Evolutionary conservation across 805 yeast species (phyloP), one percentile per base, ranked within the genome.

Genomic region (Lipomyces spencermartinsiae): DNA sequence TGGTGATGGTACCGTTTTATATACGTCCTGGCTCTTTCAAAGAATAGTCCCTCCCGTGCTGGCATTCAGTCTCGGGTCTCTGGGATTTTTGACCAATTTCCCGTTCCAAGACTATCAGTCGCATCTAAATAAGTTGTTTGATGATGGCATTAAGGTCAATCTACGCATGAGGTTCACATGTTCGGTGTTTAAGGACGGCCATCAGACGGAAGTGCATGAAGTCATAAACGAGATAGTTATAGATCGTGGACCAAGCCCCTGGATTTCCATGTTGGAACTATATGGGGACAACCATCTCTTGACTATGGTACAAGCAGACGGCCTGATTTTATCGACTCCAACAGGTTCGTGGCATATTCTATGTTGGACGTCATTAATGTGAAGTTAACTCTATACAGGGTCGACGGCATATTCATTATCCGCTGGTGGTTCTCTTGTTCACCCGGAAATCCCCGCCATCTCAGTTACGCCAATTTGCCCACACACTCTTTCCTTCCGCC

Each of bases 381-480:
- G 34, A 16, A 1, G 16, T 34, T 53, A 53, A 53, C n/a, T 25
- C n/a, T 25, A 4, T 3, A 4, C 22, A 53, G 98, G 98, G 0
- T 92, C 97, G 1, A 93, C 98, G 0, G 98, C 98, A 0, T 93
- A 93, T 78, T 92, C 97, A 1, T 82, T 94, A 61, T 90, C 97
- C 57, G 98, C 98, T 0, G 98, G 98, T 14, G 98, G 98, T 0
- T 89, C 97, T 0, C 83, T 94, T 61, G 97, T 94, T 4, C 97
- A 93, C 74, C 98, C 98, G 0, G 93, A 92, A 39, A 97, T 94
- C 16, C 89, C 93, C 69, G 97, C 97, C 9, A 91, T 93, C 37
- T 88, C 93, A 65, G 93, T 94, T 6, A 93, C 98, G 0, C 98
- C 98, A 0, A 93, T 94, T 67, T 94, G 98, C 77, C 98, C 98